Base-by-base conservation (phyloP, 106 monocot species). In the Cymbidium sinense region DNA sequence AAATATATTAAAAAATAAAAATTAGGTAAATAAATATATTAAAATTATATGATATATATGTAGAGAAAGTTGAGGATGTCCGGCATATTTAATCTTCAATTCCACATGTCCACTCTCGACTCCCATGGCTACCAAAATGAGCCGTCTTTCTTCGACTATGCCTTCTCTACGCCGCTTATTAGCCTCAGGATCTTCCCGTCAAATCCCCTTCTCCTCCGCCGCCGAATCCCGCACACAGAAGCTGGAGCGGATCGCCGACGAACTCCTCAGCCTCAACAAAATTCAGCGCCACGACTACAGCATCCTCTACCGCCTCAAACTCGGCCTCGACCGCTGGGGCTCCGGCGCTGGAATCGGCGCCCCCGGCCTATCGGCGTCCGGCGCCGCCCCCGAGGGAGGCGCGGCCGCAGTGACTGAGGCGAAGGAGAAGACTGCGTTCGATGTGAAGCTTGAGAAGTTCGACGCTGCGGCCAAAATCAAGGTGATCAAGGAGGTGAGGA, bases 401-500 rank as follows among this genome's bases (percentile, higher is more conserved):
- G 86, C 43, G 25, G 67, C 71, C 27, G 89, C 80, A 41, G 89
- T 80, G 43, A 86, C 78, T 55, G 86, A 70, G 79, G 80, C 73
- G 73, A 80, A 82, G 85, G 92, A 87, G 82, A 99, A 99, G 92
- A 91, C 85, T 43, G 87, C 88, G 37, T 96, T 96, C 78, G 96
- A 96, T 50, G 73, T 96, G 15, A 96, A 89, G 80, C 73, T 96
- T 47, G 96, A 96, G 79, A 93, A 91, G 82, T 96, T 93, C 75
- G 96, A 93, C 9, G 86, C 91, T 0, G 85, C 88, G 51, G 82
- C 96, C 28, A 93, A 96, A 83, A 89, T 96, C 6, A 93, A 96
- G 79, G 88, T 96, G 50, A 96, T 96, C 62, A 96, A 96, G 86
- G 96, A 96, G 79, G 93, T 96, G 54, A 79, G 96, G 75, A 74